These are phyloP conservation scores for Populus euphratica DNA, from an alignment of 345 rosid genomes.

Conservation along the genomic window DNA sequence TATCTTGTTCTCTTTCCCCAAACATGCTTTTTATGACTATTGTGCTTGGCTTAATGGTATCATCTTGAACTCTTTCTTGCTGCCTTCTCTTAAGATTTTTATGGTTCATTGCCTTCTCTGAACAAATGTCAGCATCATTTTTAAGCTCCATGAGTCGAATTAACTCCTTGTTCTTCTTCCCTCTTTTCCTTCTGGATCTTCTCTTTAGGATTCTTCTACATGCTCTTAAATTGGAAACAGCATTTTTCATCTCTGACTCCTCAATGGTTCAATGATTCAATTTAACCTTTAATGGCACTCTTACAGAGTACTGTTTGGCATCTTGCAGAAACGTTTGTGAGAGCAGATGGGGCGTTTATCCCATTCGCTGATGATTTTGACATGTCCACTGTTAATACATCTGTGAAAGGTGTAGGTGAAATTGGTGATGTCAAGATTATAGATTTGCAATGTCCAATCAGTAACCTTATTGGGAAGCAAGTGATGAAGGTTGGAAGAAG, in stretches of 20 bases:
- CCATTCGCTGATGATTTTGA: constrained; percentile 88
- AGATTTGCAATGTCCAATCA: constrained; percentile 80
- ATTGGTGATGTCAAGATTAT: constrained; percentile 70
- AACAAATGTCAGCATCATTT: neutral
- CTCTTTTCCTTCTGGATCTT: neutral
- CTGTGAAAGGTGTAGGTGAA: constrained; percentile 83
- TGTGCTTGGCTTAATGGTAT: no score
- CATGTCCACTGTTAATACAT: constrained; percentile 63
- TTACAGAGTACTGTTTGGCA: constrained; percentile 9
- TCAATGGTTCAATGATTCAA: neutral
- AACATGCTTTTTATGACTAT: no score
- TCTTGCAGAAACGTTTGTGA: constrained; percentile 86
- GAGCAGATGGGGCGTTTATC: constrained; percentile 97
- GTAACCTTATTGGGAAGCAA: constrained; percentile 75
- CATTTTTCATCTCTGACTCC: no score
- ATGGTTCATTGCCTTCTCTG: neutral
- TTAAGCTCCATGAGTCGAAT: neutral
- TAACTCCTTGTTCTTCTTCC: neutral
- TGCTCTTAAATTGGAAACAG: neutral
- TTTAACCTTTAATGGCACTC: constrained; percentile 4
- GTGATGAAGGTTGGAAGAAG: constrained; percentile 97
- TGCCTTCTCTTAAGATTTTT: neutral
- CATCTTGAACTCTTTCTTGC: no score
- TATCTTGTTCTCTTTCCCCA: no score
- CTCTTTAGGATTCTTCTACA: neutral